Evolutionary conservation across 169 alveolate genomes (phyloP), one percentile per base, ranked within the genome.

Genomic region (Plasmodium vinckei): DNA sequence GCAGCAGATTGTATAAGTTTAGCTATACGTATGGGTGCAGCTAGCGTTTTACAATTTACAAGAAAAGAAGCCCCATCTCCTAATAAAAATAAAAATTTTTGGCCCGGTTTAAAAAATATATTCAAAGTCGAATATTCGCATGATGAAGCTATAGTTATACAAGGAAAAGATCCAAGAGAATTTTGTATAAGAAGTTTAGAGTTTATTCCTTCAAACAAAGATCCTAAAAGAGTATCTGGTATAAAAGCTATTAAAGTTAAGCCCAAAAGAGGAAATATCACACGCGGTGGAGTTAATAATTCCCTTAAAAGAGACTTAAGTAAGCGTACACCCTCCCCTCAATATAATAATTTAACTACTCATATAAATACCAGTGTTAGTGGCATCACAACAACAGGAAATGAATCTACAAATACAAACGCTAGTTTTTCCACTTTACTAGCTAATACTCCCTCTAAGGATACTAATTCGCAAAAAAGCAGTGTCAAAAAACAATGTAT

Each of bases 1-100:
- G 95, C 94, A 0, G 94, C 89, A 17, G 95, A 93, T 51, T 93
- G 95, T 53, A 90, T 93, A 9, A 93, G 91, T 47, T 91, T 93
- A 17, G 92, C 95, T 10, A 84, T 93, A 53, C 94, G 95, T 47
- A 63, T 90, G 91, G 94, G 94, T 1, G 95, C 94, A 23, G 86
- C 87, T 63, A 86, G 92, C 46, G 95, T 93, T 23, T 79, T 93
- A 46, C 95, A 92, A 59, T 92, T 92, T 75, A 89, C 95, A 6
- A 84, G 95, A 59, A 86, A 92, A 39, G 93, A 89, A 5, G 47
- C 49, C 15, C 88, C 82, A 4, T 90, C 93, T 53, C 21, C 42
- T 21, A 86, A 27, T 47, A 86, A 73, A 5, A 59, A 72, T 25
- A 77, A 86, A 42, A 59, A 25, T 63, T 67, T 84, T 10, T 89